Conservation (phyloP, 768 basidiomycete genomes). For the Tricholoma sp. region DNA sequence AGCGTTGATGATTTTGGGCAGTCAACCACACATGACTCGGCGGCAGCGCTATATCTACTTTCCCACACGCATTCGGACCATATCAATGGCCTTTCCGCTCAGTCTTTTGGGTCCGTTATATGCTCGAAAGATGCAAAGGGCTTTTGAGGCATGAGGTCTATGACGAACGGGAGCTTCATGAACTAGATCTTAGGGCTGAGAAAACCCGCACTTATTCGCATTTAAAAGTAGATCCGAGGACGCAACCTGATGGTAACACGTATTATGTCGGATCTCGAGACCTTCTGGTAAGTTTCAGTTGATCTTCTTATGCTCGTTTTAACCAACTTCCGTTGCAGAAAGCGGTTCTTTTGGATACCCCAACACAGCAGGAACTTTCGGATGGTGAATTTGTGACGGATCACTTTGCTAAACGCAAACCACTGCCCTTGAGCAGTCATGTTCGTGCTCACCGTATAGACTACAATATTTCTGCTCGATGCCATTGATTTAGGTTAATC, state of each 20-base stretch:
- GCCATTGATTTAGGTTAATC: conserved; percentile 57
- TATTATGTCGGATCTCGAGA: conserved; percentile 57
- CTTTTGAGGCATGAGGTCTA: conserved; percentile 72
- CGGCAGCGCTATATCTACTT: conserved; percentile 64
- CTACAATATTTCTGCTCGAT: not conserved
- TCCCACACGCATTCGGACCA: conserved; percentile 92
- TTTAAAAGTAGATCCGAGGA: conserved; percentile 51
- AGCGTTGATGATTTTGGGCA: conserved; percentile 80
- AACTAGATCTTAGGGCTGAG: conserved; percentile 45
- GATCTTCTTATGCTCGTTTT: not conserved
- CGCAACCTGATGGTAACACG: conserved; percentile 40
- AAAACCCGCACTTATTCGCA: conserved; percentile 60
- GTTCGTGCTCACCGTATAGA: conserved; percentile 36
- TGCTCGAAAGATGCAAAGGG: conserved; percentile 83
- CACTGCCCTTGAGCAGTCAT: conserved; percentile 95
- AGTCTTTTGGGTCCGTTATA: conserved; percentile 68
- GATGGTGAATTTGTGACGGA: conserved; percentile 52
- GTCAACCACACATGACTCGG: conserved; percentile 25
- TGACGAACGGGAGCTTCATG: conserved; percentile 53
- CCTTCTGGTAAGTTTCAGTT: conserved; percentile 48
- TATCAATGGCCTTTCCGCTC: conserved; percentile 66
- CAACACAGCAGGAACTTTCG: conserved; percentile 55
- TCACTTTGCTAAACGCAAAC: conserved; percentile 87
- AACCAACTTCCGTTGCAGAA: conserved; percentile 33
- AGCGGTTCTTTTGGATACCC: conserved; percentile 55